A percentile compares a stretch with the other conserved stretches of the same genome.
Conservation (phyloP, 1,284 basidiomycete genomes). For the Irpex sp. region DNA sequence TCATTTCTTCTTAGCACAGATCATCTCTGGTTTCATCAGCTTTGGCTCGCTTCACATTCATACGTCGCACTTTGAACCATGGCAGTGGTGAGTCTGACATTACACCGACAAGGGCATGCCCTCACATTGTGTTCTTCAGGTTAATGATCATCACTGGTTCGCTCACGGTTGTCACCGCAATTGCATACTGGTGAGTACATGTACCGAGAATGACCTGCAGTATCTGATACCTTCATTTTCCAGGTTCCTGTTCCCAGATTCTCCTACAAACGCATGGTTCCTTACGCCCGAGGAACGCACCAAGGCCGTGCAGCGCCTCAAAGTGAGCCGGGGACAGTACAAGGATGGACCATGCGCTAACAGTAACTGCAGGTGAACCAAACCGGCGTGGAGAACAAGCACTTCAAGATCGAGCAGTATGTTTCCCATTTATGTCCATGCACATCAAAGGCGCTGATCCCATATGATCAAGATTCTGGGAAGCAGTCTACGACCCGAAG, state of each 20-base stretch:
- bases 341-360: background rate
- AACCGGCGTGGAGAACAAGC: slow-evolving; percentile 37
- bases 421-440: slow-evolving; percentile 17
- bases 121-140: slow-evolving; percentile 26
- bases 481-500: slow-evolving; percentile 64
- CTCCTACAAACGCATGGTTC: slow-evolving; percentile 69
- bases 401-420: slow-evolving; percentile 38
- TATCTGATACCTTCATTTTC: background rate
- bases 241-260: slow-evolving; percentile 59
- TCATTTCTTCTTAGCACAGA: slow-evolving; percentile 30
- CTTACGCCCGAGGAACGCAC: slow-evolving; percentile 55
- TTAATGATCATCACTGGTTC: slow-evolving; percentile 71
- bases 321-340: slow-evolving; percentile 32
- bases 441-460: background rate
- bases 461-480: slow-evolving; percentile 47
- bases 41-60: slow-evolving; percentile 65
- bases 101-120: background rate
- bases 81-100: slow-evolving; percentile 53
- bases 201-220: background rate
- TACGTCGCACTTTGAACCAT: slow-evolving; percentile 50
- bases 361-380: slow-evolving; percentile 28
- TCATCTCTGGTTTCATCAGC: slow-evolving; percentile 68
- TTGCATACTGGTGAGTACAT: slow-evolving; percentile 43
- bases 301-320: slow-evolving; percentile 64
- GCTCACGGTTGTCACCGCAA: slow-evolving; percentile 51